Evolutionary conservation across 768 basidiomycete species (phyloP).

Genomic region (Kwoniella sp.): DNA sequence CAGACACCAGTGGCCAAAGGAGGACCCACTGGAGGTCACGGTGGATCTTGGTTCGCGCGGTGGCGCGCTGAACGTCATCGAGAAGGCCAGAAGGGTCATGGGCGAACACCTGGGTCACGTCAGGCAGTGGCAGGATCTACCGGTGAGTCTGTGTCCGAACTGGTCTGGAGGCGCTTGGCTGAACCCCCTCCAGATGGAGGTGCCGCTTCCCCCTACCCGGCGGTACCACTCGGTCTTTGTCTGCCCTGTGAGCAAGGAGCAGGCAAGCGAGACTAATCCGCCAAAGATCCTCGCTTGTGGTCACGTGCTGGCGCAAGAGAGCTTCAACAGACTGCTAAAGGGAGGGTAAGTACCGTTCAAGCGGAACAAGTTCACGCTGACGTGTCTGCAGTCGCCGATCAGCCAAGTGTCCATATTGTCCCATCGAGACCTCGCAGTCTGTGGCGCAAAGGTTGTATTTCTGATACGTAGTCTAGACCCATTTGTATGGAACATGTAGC

Average conservation of each 20-base stretch:
- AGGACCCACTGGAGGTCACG: constrained; percentile 79
- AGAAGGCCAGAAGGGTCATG: constrained; percentile 91
- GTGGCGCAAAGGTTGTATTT: constrained; percentile 51
- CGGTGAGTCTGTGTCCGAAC: constrained; percentile 55
- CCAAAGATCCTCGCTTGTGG: constrained; percentile 98
- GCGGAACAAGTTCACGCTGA: no score
- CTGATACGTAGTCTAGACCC: no score
- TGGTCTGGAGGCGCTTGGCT: background rate
- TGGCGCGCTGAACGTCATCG: constrained; percentile 83
- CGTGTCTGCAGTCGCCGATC: constrained; percentile 56
- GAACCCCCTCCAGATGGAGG: constrained; percentile 68
- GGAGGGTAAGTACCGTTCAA: constrained; percentile 74
- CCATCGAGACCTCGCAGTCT: constrained; percentile 57
- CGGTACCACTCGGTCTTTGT: constrained; percentile 96
- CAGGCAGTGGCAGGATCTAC: constrained; percentile 81
- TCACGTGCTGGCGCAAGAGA: constrained; percentile 90
- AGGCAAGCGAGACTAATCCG: constrained; percentile 85
- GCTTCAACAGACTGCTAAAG: constrained; percentile 82
- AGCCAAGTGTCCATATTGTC: constrained; percentile 96
- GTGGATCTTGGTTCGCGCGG: constrained; percentile 83
- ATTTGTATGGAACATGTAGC: background rate
- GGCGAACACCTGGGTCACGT: constrained; percentile 89
- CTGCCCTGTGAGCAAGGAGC: constrained; percentile 96
- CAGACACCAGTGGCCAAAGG: constrained; percentile 78
- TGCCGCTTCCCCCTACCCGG: constrained; percentile 76